Conservation (phyloP, 495 filamentous ascomycete genomes). For the Aspergillus panamensis region DNA sequence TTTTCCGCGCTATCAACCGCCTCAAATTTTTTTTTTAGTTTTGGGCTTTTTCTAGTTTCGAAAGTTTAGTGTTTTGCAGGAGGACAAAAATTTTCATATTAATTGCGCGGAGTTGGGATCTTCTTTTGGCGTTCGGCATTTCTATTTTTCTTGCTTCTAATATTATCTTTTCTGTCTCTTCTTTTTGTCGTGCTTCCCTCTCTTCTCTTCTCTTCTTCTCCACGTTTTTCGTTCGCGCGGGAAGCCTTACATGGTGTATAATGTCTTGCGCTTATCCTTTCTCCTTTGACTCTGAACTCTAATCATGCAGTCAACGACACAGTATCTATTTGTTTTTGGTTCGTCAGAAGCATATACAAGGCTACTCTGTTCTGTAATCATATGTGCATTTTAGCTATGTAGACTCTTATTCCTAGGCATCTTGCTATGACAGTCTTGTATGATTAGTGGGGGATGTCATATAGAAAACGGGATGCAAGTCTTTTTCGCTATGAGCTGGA, state of each 20-base stretch:
- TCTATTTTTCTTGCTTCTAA: constrained; percentile 2
- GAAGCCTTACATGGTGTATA: not conserved
- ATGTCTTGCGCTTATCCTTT: not conserved
- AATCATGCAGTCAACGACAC: no score
- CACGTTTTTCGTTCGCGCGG: not conserved
- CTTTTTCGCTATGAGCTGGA: no score
- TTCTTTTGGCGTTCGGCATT: constrained; percentile 8
- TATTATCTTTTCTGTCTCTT: constrained; percentile 7
- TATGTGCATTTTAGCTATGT: no score
- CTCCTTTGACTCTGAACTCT: no score
- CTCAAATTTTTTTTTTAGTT: constrained; percentile 14
- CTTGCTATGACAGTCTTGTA: no score
- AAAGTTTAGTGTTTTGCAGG: constrained; percentile 6
- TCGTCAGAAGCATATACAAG: no score
- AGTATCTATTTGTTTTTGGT: no score
- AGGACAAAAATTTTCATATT: constrained; percentile 13
- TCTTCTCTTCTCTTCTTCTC: not conserved
- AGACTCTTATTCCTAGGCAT: no score
- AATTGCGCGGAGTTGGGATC: constrained; percentile 1
- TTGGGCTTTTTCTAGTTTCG: constrained; percentile 3
- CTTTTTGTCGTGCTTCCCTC: not conserved
- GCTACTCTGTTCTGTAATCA: no score
- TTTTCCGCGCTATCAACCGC: constrained; percentile 1
- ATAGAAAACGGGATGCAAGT: no score
- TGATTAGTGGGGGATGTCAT: no score